phyloP scores from a whole-genome alignment of 495 filamentous ascomycete species.

The Hyaloscypha finlandica region DNA sequence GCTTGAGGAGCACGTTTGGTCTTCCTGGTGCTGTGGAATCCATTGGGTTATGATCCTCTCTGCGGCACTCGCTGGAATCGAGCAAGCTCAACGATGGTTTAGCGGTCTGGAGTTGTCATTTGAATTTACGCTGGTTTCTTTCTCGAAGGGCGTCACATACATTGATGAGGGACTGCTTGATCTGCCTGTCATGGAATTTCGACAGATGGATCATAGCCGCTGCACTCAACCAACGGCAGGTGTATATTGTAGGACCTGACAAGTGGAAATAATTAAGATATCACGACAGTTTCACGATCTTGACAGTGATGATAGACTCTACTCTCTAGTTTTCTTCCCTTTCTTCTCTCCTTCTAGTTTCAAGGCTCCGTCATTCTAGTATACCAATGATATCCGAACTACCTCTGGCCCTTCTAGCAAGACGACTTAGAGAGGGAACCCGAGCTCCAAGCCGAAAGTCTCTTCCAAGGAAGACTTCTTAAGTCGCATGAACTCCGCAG shows the following conservation, averaged over 20 bases:
- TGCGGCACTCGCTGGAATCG: slow-evolving; percentile 31
- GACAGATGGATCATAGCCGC: slow-evolving; percentile 17
- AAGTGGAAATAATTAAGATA: slow-evolving; percentile 30
- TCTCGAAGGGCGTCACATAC: slow-evolving; percentile 30
- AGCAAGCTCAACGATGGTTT: slow-evolving; percentile 32
- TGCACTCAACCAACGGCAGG: slow-evolving; percentile 24
- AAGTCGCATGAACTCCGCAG: neutral
- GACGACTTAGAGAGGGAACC: neutral
- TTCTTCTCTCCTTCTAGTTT: no score
- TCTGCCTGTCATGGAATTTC: slow-evolving; percentile 16
- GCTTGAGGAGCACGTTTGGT: slow-evolving; percentile 8
- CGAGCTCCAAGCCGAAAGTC: neutral
- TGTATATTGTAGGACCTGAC: slow-evolving; percentile 33
- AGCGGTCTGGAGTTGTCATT: slow-evolving; percentile 35
- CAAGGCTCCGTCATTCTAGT: no score
- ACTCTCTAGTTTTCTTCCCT: neutral
- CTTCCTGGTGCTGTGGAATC: slow-evolving; percentile 20
- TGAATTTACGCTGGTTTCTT: slow-evolving; percentile 31
- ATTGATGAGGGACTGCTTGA: slow-evolving; percentile 17
- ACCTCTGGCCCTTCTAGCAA: neutral
- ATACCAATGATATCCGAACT: no score
- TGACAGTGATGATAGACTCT: neutral
- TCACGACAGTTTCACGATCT: slow-evolving; percentile 14
- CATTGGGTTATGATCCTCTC: slow-evolving; percentile 21
- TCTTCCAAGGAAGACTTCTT: neutral